These are phyloP conservation scores for Phyllosticta citriasiana DNA, from an alignment of 2,329 filamentous ascomycete genomes.

Conservation along the genomic window DNA sequence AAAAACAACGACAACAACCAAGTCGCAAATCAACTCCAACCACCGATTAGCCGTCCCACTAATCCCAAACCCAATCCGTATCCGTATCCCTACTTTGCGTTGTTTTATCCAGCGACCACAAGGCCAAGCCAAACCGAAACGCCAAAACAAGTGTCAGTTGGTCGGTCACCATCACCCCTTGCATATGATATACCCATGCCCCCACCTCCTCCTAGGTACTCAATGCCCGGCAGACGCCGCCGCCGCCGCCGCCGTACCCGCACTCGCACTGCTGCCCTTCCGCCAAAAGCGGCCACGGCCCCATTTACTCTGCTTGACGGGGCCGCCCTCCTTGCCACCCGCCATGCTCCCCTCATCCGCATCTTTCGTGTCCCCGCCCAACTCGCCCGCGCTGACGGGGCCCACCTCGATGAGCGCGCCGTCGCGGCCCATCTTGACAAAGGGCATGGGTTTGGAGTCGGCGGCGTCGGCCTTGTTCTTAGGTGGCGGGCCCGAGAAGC, in stretches of 20 bases:
- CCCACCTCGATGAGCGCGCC: slow-evolving; percentile 1
- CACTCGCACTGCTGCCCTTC: background rate
- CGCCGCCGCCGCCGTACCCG: background rate
- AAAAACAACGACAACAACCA: no score
- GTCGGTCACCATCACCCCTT: background rate
- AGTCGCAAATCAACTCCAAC: no score
- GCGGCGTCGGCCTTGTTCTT: slow-evolving; percentile 3
- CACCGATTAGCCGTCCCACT: no score
- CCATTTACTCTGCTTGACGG: background rate
- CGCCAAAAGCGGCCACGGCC: background rate
- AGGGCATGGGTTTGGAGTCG: slow-evolving; percentile 4
- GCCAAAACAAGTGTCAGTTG: no score
- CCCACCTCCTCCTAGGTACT: background rate
- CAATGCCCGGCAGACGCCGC: background rate
- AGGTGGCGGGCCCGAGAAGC: slow-evolving; percentile 30
- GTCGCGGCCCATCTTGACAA: slow-evolving; percentile 8
- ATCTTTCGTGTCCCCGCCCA: background rate
- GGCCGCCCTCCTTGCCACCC: background rate
- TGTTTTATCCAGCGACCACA: no score
- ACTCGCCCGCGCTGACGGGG: background rate
- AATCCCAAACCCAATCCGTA: no score
- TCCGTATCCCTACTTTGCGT: no score
- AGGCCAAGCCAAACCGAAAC: no score
- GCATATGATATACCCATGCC: background rate
- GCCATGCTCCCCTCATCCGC: background rate